Percentiles rank a stretch among this genome's conserved stretches.
These are phyloP conservation scores for Erigeron canadensis DNA, from an alignment of 129 eudicot genomes.

Conservation along the genomic window DNA sequence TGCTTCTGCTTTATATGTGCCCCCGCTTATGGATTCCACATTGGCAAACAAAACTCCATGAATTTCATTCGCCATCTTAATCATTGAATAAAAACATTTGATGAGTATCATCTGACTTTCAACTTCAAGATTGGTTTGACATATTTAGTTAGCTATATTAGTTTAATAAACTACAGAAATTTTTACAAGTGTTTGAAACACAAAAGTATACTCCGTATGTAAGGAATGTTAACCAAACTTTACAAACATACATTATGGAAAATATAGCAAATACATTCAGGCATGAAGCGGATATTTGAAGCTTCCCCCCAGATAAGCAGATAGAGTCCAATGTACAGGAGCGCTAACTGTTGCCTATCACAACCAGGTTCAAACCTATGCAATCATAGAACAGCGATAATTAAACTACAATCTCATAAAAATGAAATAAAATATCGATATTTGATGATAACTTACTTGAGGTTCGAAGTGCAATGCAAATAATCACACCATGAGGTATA, in stretches of 20 bases:
- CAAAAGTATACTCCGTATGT: not conserved
- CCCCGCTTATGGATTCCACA: slow-evolving; percentile 76
- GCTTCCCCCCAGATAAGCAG: slow-evolving; percentile 99
- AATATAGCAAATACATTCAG: slow-evolving; percentile 96
- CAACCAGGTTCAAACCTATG: slow-evolving; percentile 55
- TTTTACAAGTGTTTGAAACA: not conserved
- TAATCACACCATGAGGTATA: slow-evolving; percentile 84
- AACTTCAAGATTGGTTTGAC: slow-evolving; percentile 3
- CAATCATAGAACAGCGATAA: not conserved
- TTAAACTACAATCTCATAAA: not conserved
- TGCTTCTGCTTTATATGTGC: slow-evolving; percentile 54
- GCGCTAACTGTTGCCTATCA: slow-evolving; percentile 77
- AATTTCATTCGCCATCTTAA: slow-evolving; percentile 82
- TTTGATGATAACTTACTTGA: slow-evolving; percentile 52
- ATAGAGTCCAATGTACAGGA: slow-evolving; percentile 92
- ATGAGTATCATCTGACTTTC: slow-evolving; percentile 23
- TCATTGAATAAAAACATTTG: slow-evolving; percentile 9
- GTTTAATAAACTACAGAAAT: not conserved
- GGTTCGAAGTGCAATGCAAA: slow-evolving; percentile 66
- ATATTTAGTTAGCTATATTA: not conserved
- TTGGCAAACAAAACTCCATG: slow-evolving; percentile 74
- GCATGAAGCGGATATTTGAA: slow-evolving; percentile 98
- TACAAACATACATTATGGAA: slow-evolving; percentile 75
- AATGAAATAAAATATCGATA: not conserved
- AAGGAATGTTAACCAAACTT: slow-evolving; percentile 10